Evolutionary conservation across 176 grass and related monocot species (phyloP).

Genomic region (Eremochloa ophiuroides): DNA sequence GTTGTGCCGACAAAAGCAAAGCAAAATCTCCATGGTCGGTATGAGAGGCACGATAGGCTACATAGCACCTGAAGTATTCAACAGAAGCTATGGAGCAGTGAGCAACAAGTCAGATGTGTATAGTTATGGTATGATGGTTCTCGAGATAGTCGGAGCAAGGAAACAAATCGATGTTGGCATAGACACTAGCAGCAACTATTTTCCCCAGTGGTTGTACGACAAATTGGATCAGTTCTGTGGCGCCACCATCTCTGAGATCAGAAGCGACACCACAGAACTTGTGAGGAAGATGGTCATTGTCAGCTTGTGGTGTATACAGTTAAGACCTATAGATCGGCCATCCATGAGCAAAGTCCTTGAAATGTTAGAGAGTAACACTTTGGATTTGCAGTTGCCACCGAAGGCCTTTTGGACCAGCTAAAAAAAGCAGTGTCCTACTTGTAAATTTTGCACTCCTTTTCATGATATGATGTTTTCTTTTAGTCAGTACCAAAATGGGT

Average conservation of each 20-base stretch:
- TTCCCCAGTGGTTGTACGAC: not conserved
- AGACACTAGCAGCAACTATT: not conserved
- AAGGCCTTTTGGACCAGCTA: not conserved
- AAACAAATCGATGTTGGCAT: not conserved
- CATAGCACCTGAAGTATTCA: constrained; percentile 34
- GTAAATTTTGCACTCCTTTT: not conserved
- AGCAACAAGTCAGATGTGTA: constrained; percentile 20
- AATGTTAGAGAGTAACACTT: constrained; percentile 11
- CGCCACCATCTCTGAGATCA: not conserved
- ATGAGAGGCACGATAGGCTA: constrained; percentile 26
- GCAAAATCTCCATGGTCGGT: not conserved
- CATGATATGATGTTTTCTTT: not conserved
- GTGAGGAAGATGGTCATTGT: not conserved
- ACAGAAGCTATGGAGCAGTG: constrained; percentile 14
- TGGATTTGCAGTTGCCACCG: not conserved
- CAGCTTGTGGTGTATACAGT: not conserved
- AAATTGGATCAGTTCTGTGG: not conserved
- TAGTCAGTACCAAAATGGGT: not conserved
- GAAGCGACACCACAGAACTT: not conserved
- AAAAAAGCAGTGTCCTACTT: not conserved
- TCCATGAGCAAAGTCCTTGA: constrained; percentile 27
- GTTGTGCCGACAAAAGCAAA: constrained; percentile 10
- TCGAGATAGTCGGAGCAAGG: constrained; percentile 17
- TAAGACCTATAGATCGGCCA: not conserved
- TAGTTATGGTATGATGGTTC: constrained; percentile 18